A percentile compares a stretch with the other conserved stretches of the same genome.
Evolutionary conservation across 139 green algal genomes (phyloP).

Genomic region (Trebouxia sp.): DNA sequence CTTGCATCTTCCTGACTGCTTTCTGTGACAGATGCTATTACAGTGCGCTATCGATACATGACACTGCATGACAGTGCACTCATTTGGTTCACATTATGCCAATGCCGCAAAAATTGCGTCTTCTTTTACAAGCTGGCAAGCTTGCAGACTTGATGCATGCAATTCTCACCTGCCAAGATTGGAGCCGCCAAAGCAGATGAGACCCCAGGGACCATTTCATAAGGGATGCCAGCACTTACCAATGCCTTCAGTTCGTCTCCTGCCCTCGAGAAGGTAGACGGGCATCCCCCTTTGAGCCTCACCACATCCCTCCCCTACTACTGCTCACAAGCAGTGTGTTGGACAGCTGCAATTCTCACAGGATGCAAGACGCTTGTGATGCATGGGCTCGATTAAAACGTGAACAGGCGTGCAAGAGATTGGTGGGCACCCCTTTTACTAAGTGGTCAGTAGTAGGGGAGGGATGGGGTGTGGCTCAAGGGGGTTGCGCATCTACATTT

Average conservation of each 20-base stretch:
- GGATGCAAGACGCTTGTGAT: too few relatives aligned
- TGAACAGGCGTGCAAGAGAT: too few relatives aligned
- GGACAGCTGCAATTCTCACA: background rate
- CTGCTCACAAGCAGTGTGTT: background rate
- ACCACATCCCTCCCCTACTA: constrained; percentile 58
- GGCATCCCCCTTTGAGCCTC: constrained; percentile 79
- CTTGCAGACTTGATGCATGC: background rate
- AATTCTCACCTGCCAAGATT: constrained; percentile 60
- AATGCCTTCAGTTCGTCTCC: constrained; percentile 65
- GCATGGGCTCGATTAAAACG: too few relatives aligned
- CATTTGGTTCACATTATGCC: too few relatives aligned
- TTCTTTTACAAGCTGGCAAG: background rate
- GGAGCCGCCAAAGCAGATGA: constrained; percentile 71
- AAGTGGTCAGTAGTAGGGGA: too few relatives aligned
- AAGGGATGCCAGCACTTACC: constrained; percentile 33
- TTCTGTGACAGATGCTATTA: too few relatives aligned
- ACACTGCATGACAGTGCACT: too few relatives aligned
- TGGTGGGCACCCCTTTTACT: too few relatives aligned
- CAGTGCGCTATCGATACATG: too few relatives aligned
- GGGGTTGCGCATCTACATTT: too few relatives aligned
- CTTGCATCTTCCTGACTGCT: too few relatives aligned
- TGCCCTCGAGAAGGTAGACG: constrained; percentile 67
- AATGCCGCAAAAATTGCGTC: background rate
- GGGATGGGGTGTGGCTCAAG: too few relatives aligned
- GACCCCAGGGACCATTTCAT: constrained; percentile 76